Conservation (phyloP, 2,329 filamentous ascomycete genomes). For the Thielaviopsis populi region DNA sequence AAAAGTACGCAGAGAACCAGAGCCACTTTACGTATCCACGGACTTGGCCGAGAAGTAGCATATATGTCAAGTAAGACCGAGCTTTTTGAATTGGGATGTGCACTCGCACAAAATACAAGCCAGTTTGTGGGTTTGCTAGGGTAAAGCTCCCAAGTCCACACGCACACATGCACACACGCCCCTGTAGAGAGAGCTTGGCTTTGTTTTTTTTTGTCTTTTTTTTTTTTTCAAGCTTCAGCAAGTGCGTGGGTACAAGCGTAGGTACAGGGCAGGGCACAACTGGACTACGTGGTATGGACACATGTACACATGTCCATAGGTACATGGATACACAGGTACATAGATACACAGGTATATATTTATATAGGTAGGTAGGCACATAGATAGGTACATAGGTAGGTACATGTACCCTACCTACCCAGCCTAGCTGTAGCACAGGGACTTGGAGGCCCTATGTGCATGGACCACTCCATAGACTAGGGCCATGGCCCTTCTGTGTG, state of each 20-base stretch:
- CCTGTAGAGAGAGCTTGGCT: neutral
- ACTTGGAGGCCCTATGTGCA: neutral
- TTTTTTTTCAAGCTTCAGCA: neutral
- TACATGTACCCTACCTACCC: too few species aligned
- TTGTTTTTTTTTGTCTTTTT: too few species aligned
- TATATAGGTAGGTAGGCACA: too few species aligned
- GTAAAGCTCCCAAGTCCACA: neutral
- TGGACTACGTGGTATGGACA: neutral
- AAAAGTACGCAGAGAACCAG: neutral
- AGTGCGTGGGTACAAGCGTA: neutral
- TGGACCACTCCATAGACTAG: neutral
- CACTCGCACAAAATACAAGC: neutral
- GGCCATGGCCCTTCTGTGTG: neutral
- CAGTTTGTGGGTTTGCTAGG: neutral
- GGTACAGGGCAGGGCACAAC: neutral
- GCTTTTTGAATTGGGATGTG: conserved; percentile 3
- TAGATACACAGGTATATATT: too few species aligned
- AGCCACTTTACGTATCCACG: neutral
- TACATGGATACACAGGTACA: too few species aligned
- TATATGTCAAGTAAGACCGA: conserved; percentile 5
- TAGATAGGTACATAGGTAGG: too few species aligned
- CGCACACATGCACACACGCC: neutral
- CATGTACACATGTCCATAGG: too few species aligned
- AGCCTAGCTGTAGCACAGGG: too few species aligned
- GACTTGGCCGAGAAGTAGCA: conserved; percentile 3